Evolutionary conservation across 768 basidiomycete genomes (phyloP).

Genomic region (Amanita pallidorosea): DNA sequence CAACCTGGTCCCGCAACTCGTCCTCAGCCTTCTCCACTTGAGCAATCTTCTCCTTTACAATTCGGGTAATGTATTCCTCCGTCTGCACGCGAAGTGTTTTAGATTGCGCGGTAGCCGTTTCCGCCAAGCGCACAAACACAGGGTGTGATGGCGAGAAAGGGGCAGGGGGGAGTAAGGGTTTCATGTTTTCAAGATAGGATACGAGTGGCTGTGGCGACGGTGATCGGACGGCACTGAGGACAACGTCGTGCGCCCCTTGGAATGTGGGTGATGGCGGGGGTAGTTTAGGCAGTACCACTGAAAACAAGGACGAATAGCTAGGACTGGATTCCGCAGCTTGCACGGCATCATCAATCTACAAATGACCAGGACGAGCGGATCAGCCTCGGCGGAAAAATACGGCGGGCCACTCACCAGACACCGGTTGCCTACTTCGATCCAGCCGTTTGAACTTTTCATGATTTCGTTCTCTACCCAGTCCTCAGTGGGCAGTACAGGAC

Average conservation of each 20-base stretch:
- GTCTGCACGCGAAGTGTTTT: constrained; percentile 41
- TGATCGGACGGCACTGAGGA: constrained; percentile 14
- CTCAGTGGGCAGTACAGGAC: constrained; percentile 56
- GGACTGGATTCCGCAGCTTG: constrained; percentile 25
- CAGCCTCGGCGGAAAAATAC: neutral
- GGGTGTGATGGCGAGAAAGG: constrained; percentile 72
- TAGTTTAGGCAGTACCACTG: constrained; percentile 29
- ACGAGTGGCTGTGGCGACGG: constrained; percentile 18
- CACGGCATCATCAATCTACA: constrained; percentile 29
- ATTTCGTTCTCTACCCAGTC: constrained; percentile 72
- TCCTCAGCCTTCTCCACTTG: constrained; percentile 48
- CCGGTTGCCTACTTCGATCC: constrained; percentile 59
- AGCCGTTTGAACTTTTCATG: constrained; percentile 56
- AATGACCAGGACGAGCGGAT: constrained; percentile 10
- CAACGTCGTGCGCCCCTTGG: constrained; percentile 14
- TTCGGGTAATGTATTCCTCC: constrained; percentile 44
- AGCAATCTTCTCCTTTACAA: constrained; percentile 41
- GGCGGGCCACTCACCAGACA: constrained; percentile 48
- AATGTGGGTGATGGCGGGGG: constrained; percentile 14
- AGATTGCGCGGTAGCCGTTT: constrained; percentile 45
- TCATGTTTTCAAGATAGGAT: constrained; percentile 40
- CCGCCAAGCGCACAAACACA: constrained; percentile 54
- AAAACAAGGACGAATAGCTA: constrained; percentile 35
- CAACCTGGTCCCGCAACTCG: constrained; percentile 44
- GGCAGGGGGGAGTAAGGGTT: constrained; percentile 59